Conservation (phyloP, 306 rosid species). For the Sechiopsis laciniata region DNA sequence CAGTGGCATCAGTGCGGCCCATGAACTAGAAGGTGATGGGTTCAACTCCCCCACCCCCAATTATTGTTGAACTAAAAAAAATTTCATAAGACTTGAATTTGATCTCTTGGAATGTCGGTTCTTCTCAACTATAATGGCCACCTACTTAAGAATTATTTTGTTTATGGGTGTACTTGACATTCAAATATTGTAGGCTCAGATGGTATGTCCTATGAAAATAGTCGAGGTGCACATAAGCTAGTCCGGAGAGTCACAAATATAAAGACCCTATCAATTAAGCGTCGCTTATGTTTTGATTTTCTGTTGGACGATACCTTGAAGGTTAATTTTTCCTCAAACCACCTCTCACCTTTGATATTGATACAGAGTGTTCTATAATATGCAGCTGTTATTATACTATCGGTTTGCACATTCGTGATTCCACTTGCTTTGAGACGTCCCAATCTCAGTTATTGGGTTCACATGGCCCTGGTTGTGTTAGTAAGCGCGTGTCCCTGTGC, state of each 20-base stretch:
- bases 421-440: slow-evolving; percentile 44
- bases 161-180: too few species aligned
- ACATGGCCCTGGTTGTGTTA: slow-evolving; percentile 73
- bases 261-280: not conserved
- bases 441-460: slow-evolving; percentile 61
- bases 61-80: too few species aligned
- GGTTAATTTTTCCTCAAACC: not conserved
- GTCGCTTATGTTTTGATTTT: slow-evolving; percentile 6
- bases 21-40: too few species aligned
- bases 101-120: not conserved
- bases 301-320: not conserved
- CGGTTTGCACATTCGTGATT: slow-evolving; percentile 49
- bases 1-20: too few species aligned
- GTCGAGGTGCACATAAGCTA: too few species aligned
- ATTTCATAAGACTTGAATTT: not conserved
- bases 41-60: too few species aligned
- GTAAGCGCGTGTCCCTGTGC: slow-evolving; percentile 96
- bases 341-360: not conserved
- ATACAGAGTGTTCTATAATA: too few species aligned
- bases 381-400: slow-evolving; percentile 60
- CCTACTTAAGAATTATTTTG: too few species aligned
- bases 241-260: too few species aligned
- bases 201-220: too few species aligned
- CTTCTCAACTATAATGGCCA: too few species aligned
- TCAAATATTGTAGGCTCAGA: too few species aligned